These are phyloP conservation scores for Geotrichum candidum DNA, from an alignment of 1,139 yeast species.

Conservation along the genomic window DNA sequence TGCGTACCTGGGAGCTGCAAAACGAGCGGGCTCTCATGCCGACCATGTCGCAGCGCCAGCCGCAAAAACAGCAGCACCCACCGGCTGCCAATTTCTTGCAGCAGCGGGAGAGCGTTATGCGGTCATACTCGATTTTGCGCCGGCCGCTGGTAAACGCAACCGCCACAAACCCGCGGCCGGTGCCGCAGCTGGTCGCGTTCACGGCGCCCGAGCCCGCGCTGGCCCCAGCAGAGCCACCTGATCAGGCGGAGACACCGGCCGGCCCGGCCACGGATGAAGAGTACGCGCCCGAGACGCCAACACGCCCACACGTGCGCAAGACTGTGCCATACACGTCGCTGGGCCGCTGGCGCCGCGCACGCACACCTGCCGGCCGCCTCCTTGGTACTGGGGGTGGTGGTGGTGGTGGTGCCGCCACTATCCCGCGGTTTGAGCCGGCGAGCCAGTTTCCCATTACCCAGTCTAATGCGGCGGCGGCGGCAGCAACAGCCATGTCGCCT, in stretches of 20 bases:
- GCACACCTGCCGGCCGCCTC: constrained; percentile 2
- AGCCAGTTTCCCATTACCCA: background rate
- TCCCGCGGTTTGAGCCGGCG: background rate
- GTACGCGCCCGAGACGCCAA: constrained; percentile 14
- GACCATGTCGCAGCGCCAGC: background rate
- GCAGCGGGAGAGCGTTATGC: background rate
- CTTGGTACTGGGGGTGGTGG: too few relatives aligned
- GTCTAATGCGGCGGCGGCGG: background rate
- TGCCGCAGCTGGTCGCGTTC: background rate
- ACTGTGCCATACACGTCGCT: constrained; percentile 11
- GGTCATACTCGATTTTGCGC: background rate
- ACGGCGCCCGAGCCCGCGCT: background rate
- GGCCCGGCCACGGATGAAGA: background rate
- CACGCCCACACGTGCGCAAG: constrained; percentile 7
- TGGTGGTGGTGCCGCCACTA: background rate
- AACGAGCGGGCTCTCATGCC: background rate
- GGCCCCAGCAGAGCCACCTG: background rate
- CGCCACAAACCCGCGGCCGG: background rate
- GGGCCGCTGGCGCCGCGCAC: constrained; percentile 12
- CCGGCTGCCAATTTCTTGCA: background rate
- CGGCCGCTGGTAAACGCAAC: background rate
- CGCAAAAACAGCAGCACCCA: background rate
- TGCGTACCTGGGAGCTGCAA: constrained; percentile 6
- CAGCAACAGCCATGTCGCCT: background rate
- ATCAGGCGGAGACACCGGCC: background rate